These are phyloP conservation scores for Betula pendula DNA, from an alignment of 306 rosid genomes.

Conservation along the genomic window DNA sequence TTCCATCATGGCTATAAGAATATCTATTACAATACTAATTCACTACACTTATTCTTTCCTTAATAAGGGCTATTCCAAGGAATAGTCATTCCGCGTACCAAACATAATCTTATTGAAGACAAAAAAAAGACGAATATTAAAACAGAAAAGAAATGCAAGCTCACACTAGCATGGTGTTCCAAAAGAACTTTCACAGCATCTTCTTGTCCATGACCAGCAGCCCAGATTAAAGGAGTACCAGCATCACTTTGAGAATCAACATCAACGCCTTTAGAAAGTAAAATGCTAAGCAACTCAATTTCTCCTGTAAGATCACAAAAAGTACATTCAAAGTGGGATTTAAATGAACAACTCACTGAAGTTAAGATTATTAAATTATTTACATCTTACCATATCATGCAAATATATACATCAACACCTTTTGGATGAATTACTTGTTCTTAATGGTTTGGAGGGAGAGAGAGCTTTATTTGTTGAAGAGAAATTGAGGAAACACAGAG, in stretches of 20 bases:
- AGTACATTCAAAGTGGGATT: slow-evolving; percentile 15
- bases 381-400: not conserved
- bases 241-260: slow-evolving; percentile 83
- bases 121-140: not conserved
- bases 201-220: slow-evolving; percentile 89
- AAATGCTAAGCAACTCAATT: slow-evolving; percentile 62
- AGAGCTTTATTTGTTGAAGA: no score
- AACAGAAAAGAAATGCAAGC: slow-evolving; percentile 19
- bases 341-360: not conserved
- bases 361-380: not conserved
- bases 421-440: no score
- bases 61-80: no score
- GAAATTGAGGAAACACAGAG: no score
- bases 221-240: slow-evolving; percentile 92
- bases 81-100: no score
- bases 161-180: slow-evolving; percentile 78
- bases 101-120: not conserved
- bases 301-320: slow-evolving; percentile 56
- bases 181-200: slow-evolving; percentile 70
- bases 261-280: slow-evolving; percentile 71
- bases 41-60: no score
- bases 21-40: no score
- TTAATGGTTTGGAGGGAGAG: no score
- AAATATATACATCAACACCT: not conserved
- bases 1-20: no score